These are phyloP conservation scores for Debaryomyces castellii DNA, from an alignment of 805 yeast species.

Conservation along the genomic window DNA sequence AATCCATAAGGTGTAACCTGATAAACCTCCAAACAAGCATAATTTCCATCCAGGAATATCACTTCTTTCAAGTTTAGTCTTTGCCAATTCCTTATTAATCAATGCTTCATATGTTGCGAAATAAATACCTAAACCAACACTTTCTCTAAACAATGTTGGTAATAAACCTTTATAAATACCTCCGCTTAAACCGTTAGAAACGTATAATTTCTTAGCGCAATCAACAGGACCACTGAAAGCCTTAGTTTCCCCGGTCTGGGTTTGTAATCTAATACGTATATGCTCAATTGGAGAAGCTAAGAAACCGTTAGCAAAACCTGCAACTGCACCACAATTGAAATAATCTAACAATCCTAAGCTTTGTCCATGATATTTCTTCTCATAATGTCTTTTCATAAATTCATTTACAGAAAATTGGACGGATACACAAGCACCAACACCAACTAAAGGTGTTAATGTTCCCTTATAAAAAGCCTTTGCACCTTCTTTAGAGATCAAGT, in stretches of 20 bases:
- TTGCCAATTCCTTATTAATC: conserved; percentile 62
- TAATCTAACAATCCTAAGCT: conserved; percentile 62
- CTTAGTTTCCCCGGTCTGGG: conserved; percentile 62
- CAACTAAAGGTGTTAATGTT: conserved; percentile 45
- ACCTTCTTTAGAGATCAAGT: conserved; percentile 52
- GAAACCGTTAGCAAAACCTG: conserved; percentile 87
- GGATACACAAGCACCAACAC: conserved; percentile 94
- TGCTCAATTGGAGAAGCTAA: conserved; percentile 95
- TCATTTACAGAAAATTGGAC: conserved; percentile 96
- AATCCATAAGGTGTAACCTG: conserved; percentile 90
- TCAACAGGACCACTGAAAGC: conserved; percentile 72
- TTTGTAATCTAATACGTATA: conserved; percentile 89
- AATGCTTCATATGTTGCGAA: conserved; percentile 90
- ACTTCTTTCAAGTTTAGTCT: conserved; percentile 45
- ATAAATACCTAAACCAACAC: conserved; percentile 84
- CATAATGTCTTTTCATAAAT: conserved; percentile 81
- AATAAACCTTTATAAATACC: conserved; percentile 77
- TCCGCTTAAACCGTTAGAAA: conserved; percentile 53
- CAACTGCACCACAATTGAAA: conserved; percentile 83
- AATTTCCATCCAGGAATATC: conserved; percentile 86
- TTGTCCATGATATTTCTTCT: conserved; percentile 41
- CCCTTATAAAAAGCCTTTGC: conserved; percentile 44
- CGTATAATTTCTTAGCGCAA: conserved; percentile 58
- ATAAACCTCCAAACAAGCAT: conserved; percentile 84
- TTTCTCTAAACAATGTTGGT: conserved; percentile 83